Evolutionary conservation across 306 rosid species (phyloP).

Genomic region (Citrullus colocynthis): DNA sequence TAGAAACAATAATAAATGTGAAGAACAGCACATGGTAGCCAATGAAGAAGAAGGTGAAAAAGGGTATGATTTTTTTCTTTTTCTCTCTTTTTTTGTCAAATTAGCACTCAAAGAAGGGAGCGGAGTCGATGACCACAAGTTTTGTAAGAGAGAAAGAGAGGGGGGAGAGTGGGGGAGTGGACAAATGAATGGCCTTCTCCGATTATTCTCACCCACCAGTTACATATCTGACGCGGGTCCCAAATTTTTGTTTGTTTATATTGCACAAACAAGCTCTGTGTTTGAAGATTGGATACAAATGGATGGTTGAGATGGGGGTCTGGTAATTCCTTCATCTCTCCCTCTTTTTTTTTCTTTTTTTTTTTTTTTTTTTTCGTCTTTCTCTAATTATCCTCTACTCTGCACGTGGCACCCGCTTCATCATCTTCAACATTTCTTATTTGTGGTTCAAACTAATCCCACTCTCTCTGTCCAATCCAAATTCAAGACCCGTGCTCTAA

Average conservation of each 20-base stretch:
- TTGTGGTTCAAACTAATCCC: neutral
- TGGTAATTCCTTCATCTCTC: neutral
- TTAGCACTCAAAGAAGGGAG: neutral
- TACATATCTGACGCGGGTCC: constrained; percentile 46
- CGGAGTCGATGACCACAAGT: constrained; percentile 46
- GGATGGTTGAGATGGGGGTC: neutral
- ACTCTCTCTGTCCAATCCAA: neutral
- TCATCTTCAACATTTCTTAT: neutral
- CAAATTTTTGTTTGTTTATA: neutral
- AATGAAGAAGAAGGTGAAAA: neutral
- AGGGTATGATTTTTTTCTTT: neutral
- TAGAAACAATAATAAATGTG: neutral
- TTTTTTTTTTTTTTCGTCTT: neutral
- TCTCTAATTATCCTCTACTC: neutral
- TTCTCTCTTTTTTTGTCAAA: neutral
- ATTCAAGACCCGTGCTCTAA: neutral
- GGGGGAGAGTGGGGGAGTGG: constrained; percentile 27
- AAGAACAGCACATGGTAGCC: neutral
- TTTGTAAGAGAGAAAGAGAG: constrained; percentile 28
- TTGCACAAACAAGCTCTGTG: neutral
- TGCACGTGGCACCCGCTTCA: neutral
- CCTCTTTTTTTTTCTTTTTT: neutral
- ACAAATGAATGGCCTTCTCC: neutral
- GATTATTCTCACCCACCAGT: constrained; percentile 44
- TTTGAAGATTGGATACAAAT: neutral